These are phyloP conservation scores for Cicer cuneatum DNA, from an alignment of 306 rosid genomes.

Conservation along the genomic window DNA sequence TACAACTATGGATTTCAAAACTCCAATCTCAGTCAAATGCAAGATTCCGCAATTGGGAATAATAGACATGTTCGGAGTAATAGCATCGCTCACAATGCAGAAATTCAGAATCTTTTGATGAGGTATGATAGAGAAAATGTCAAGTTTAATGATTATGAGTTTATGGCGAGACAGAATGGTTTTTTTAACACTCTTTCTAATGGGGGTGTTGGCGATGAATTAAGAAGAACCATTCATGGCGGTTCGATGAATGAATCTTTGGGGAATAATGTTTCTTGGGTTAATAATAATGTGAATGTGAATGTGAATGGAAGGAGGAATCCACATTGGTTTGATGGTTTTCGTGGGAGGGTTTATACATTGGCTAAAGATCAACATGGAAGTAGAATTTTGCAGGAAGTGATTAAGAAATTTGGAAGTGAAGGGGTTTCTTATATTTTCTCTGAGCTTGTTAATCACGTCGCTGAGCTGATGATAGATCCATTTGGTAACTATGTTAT, in stretches of 20 bases:
- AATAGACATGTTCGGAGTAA: too few species aligned
- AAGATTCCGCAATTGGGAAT: too few species aligned
- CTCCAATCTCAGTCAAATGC: background rate
- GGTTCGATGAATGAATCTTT: background rate
- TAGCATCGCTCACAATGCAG: too few species aligned
- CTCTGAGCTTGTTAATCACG: conserved; percentile 48
- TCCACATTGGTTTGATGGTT: conserved; percentile 21
- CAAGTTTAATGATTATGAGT: conserved; percentile 14
- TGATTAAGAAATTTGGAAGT: conserved; percentile 34
- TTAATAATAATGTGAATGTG: background rate
- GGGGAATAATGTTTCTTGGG: background rate
- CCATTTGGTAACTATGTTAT: conserved; percentile 63
- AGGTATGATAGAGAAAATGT: background rate
- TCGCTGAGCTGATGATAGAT: conserved; percentile 52
- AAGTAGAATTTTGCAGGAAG: conserved; percentile 49
- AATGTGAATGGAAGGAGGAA: background rate
- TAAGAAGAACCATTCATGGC: background rate
- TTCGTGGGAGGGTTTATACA: conserved; percentile 37
- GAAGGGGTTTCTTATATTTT: conserved; percentile 43
- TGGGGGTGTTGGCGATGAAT: conserved; percentile 5
- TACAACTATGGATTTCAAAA: background rate
- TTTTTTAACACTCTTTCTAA: conserved; percentile 2
- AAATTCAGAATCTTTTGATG: too few species aligned
- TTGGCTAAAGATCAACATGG: conserved; percentile 57
- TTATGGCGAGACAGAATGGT: conserved; percentile 17